These are phyloP conservation scores for Rosa rugosa DNA, from an alignment of 306 rosid species.

Conservation along the genomic window DNA sequence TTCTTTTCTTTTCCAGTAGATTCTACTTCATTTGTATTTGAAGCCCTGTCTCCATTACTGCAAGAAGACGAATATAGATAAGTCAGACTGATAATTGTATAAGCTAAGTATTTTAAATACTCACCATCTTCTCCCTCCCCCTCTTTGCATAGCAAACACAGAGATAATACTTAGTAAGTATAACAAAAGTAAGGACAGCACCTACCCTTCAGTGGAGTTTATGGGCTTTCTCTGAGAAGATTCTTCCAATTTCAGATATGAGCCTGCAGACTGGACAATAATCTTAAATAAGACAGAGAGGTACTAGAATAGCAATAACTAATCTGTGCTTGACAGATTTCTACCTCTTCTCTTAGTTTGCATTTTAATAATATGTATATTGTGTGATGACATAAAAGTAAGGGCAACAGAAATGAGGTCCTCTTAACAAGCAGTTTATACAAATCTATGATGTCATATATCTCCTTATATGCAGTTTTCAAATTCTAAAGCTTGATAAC, in stretches of 20 bases:
- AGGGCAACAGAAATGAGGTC: not conserved
- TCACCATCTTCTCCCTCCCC: not conserved
- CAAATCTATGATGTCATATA: not conserved
- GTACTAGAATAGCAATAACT: conserved; percentile 1
- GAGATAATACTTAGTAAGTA: conserved; percentile 9
- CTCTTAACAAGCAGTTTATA: not conserved
- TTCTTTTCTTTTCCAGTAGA: conserved; percentile 30
- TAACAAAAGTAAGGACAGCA: conserved; percentile 14
- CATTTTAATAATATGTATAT: not conserved
- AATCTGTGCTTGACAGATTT: not conserved
- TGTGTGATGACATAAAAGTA: not conserved
- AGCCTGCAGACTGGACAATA: conserved; percentile 47
- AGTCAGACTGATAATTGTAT: conserved; percentile 21
- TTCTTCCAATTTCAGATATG: conserved; percentile 33
- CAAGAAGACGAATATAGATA: conserved; percentile 29
- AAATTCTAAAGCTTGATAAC: not conserved
- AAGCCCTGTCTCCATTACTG: conserved; percentile 31
- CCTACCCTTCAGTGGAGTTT: conserved; percentile 44
- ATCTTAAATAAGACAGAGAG: conserved; percentile 24
- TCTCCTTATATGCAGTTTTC: not conserved
- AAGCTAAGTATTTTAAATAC: not conserved
- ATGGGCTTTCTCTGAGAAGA: conserved; percentile 37
- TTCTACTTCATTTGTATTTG: conserved; percentile 35
- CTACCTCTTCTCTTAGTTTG: not conserved
- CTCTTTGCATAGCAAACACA: not conserved